A percentile compares a stretch with the other conserved stretches of the same genome.
Conservation (phyloP, 2,329 filamentous ascomycete species). For the Aspergillus pseudoterreus region DNA sequence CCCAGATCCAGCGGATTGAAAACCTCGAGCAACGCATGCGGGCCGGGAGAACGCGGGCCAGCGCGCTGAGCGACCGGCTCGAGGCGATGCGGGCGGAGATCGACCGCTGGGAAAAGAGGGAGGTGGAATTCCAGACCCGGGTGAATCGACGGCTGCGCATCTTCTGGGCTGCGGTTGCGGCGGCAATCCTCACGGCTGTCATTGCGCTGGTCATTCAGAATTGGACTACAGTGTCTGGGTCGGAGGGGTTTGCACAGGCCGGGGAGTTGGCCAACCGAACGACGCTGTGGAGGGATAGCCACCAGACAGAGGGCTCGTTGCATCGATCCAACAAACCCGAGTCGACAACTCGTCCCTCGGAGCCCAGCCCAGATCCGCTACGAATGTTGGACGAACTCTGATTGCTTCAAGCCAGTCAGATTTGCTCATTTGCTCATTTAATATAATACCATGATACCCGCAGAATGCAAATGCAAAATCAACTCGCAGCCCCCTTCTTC, state of each 20-base stretch:
- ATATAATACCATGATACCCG: too few species aligned
- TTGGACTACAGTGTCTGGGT: conserved; percentile 12
- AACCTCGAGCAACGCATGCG: conserved; percentile 39
- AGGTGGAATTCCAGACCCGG: conserved; percentile 40
- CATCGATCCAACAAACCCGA: too few species aligned
- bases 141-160: conserved; percentile 37
- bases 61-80: conserved; percentile 35
- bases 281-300: too few species aligned
- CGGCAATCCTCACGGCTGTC: conserved; percentile 25
- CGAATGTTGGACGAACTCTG: conserved; percentile 29
- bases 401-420: background rate
- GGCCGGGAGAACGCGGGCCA: conserved; percentile 30
- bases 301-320: too few species aligned
- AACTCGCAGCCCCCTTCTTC: conserved; percentile 61
- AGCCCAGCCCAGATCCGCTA: conserved; percentile 21
- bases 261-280: background rate
- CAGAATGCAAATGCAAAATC: background rate
- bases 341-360: background rate
- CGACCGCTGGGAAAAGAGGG: conserved; percentile 40
- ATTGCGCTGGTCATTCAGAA: conserved; percentile 27
- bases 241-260: conserved; percentile 7
- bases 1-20: conserved; percentile 35
- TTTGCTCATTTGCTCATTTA: too few species aligned
- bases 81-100: conserved; percentile 37
- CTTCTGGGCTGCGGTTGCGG: conserved; percentile 31